Evolutionary conservation across 768 basidiomycete genomes (phyloP).

Genomic region (Paxillus ammoniavirescens): DNA sequence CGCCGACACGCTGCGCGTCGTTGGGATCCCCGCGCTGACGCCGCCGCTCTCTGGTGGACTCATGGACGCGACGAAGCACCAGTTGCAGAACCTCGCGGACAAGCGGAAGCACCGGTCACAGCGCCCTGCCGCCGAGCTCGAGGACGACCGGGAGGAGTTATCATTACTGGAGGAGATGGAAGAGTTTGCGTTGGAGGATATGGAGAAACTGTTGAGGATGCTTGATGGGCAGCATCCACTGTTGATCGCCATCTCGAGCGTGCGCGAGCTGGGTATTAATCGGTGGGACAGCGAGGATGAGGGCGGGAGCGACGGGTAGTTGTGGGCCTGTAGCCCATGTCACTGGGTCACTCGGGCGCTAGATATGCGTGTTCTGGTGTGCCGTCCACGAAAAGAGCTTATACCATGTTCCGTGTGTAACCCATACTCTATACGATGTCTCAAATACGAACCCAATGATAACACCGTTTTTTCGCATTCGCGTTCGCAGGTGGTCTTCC

Average conservation of each 20-base stretch:
- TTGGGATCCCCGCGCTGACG: constrained; percentile 55
- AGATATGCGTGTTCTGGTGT: not conserved
- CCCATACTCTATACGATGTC: no score
- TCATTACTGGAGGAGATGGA: constrained; percentile 79
- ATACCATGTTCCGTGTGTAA: not conserved
- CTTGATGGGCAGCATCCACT: constrained; percentile 64
- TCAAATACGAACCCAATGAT: no score
- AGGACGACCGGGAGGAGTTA: constrained; percentile 67
- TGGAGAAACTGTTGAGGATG: constrained; percentile 57
- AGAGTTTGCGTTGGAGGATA: constrained; percentile 79
- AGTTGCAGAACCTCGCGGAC: constrained; percentile 68
- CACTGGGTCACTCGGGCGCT: not conserved
- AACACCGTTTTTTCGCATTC: not conserved
- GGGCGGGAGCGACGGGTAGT: constrained; percentile 27
- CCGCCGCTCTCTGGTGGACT: constrained; percentile 53
- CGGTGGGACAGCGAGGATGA: constrained; percentile 50
- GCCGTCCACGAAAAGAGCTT: not conserved
- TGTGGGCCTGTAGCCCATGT: not conserved
- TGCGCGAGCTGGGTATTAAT: constrained; percentile 64
- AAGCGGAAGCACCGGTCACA: constrained; percentile 55
- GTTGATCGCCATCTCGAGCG: constrained; percentile 67
- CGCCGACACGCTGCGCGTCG: constrained; percentile 56
- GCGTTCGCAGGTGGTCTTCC: not conserved
- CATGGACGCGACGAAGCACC: constrained; percentile 68
- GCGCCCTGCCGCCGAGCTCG: constrained; percentile 30